Evolutionary conservation across 2,329 filamentous ascomycete genomes (phyloP).

Genomic region (Thelonectria olida): DNA sequence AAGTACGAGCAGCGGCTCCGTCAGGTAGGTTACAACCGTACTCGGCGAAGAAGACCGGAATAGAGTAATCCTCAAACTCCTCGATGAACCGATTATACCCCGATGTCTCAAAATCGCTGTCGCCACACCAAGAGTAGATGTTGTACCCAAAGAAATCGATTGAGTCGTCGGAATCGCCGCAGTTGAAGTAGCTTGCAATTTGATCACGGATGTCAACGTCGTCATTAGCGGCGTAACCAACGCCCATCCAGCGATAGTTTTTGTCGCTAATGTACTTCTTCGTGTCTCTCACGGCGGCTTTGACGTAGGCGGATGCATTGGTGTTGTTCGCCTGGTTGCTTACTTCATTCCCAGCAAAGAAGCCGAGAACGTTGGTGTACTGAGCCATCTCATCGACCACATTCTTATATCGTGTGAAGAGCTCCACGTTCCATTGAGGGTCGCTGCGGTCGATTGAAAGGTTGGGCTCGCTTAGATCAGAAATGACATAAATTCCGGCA

Average conservation of each 20-base stretch:
- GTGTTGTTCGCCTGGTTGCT: constrained; percentile 92
- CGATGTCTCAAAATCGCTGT: constrained; percentile 79
- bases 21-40: constrained; percentile 87
- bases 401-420: constrained; percentile 82
- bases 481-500: constrained; percentile 93
- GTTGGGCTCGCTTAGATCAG: constrained; percentile 85
- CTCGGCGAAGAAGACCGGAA: constrained; percentile 97
- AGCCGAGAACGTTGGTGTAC: constrained; percentile 93
- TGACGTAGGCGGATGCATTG: constrained; percentile 89
- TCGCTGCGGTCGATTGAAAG: constrained; percentile 85
- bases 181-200: constrained; percentile 95
- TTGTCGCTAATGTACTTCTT: constrained; percentile 91
- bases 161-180: constrained; percentile 68
- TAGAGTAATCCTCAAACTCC: constrained; percentile 88
- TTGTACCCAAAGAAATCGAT: constrained; percentile 99
- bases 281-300: constrained; percentile 94
- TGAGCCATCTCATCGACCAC: constrained; percentile 84
- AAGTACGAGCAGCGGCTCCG: constrained; percentile 74
- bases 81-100: constrained; percentile 84
- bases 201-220: constrained; percentile 82
- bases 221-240: constrained; percentile 97
- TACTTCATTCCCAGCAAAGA: constrained; percentile 99
- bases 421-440: constrained; percentile 81
- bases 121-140: constrained; percentile 98
- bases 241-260: constrained; percentile 80